Evolutionary conservation across 2,329 filamentous ascomycete species (phyloP).

Genomic region (Xylaria polymorpha): DNA sequence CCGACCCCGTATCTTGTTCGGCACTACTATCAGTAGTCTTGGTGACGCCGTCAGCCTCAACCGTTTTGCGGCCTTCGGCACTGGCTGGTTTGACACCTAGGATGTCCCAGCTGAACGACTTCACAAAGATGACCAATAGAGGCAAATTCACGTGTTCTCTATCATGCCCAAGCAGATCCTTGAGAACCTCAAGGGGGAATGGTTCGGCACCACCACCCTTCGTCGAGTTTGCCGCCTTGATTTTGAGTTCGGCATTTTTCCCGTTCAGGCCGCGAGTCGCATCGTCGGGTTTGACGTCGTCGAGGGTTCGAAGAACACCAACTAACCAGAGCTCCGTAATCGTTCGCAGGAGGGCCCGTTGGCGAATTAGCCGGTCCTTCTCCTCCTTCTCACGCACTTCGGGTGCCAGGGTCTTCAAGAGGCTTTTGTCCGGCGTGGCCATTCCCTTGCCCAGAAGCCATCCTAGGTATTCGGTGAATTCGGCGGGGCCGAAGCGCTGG

Average conservation of each 20-base stretch:
- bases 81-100: slow-evolving; percentile 79
- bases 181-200: slow-evolving; percentile 96
- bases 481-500: slow-evolving; percentile 88
- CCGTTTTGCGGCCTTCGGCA: slow-evolving; percentile 82
- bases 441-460: slow-evolving; percentile 93
- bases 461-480: slow-evolving; percentile 91
- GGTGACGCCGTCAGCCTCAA: slow-evolving; percentile 82
- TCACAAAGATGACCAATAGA: slow-evolving; percentile 93
- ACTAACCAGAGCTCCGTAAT: slow-evolving; percentile 98
- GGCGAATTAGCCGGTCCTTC: slow-evolving; percentile 88
- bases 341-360: slow-evolving; percentile 86
- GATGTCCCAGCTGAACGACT: slow-evolving; percentile 95
- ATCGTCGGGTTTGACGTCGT: slow-evolving; percentile 73
- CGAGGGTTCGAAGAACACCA: slow-evolving; percentile 83
- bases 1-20: slow-evolving; percentile 64
- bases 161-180: slow-evolving; percentile 94
- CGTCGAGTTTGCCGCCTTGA: slow-evolving; percentile 64
- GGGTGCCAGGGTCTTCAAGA: slow-evolving; percentile 79
- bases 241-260: slow-evolving; percentile 72
- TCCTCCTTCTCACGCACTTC: slow-evolving; percentile 95
- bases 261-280: slow-evolving; percentile 69
- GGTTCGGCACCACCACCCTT: slow-evolving; percentile 81
- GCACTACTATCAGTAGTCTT: slow-evolving; percentile 58
- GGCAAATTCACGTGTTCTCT: slow-evolving; percentile 92
- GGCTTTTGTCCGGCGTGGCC: slow-evolving; percentile 87